A percentile compares a stretch with the other conserved stretches of the same genome.
These are phyloP conservation scores for Cyphellophora europaea DNA, from an alignment of 2,329 filamentous ascomycete species.

Conservation along the genomic window DNA sequence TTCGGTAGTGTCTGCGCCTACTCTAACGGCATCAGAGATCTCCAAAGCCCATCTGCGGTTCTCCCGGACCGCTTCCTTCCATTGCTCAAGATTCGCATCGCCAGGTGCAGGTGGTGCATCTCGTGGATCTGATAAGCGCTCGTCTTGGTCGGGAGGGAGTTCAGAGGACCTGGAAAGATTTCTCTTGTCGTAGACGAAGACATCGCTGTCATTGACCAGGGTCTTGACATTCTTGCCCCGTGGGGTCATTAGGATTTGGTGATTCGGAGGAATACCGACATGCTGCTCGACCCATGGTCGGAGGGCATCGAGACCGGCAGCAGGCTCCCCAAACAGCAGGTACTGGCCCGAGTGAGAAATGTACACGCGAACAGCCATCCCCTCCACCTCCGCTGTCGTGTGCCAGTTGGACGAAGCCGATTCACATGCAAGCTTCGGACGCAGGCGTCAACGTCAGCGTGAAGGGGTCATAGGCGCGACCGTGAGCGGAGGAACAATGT, in stretches of 20 bases:
- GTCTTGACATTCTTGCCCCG: conserved; percentile 76
- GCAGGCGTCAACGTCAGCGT: too few species aligned
- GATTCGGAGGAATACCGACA: conserved; percentile 62
- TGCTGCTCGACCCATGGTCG: conserved; percentile 70
- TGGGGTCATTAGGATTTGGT: conserved; percentile 79
- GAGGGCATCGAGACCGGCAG: conserved; percentile 60
- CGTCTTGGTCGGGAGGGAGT: conserved; percentile 39
- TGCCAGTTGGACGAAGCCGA: too few species aligned
- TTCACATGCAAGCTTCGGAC: too few species aligned
- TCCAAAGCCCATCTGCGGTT: conserved; percentile 70
- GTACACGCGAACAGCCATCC: conserved; percentile 80
- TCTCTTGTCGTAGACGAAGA: conserved; percentile 85
- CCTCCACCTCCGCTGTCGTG: conserved; percentile 1
- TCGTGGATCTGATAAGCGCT: conserved; percentile 40
- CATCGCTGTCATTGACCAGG: conserved; percentile 59
- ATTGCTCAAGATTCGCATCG: conserved; percentile 72
- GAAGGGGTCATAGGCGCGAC: too few species aligned
- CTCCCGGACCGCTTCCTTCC: conserved; percentile 76
- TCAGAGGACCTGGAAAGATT: conserved; percentile 47
- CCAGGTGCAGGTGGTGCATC: conserved; percentile 75
- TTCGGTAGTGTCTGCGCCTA: conserved; percentile 51
- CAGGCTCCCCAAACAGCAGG: conserved; percentile 33
- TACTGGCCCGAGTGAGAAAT: conserved; percentile 88
- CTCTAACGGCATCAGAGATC: conserved; percentile 58
- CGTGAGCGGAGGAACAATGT: too few species aligned